These are phyloP conservation scores for Cavenderia fasciculata DNA, from an alignment of 78 protist genomes.

Conservation along the genomic window DNA sequence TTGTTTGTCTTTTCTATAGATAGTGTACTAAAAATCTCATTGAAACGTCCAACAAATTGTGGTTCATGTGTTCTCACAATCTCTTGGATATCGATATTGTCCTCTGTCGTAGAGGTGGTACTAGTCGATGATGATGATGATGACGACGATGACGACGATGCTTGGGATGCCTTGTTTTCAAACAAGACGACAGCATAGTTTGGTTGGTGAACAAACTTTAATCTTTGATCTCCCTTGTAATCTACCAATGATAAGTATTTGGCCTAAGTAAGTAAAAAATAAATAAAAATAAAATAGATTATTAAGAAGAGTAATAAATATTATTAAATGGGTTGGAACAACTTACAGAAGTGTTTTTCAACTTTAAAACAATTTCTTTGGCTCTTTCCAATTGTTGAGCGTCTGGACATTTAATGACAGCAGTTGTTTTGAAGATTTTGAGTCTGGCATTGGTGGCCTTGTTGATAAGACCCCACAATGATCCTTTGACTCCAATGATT, in stretches of 20 bases:
- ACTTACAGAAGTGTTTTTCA: constrained; percentile 53
- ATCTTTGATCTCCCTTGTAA: constrained; percentile 69
- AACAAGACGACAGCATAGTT: constrained; percentile 27
- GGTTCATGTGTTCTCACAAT: constrained; percentile 28
- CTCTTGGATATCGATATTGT: constrained; percentile 7
- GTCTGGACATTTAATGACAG: constrained; percentile 63
- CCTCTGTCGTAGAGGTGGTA: neutral
- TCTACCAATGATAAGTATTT: constrained; percentile 65
- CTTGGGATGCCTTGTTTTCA: neutral
- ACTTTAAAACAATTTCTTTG: constrained; percentile 65
- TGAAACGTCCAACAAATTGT: constrained; percentile 33
- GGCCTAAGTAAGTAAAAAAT: constrained; percentile 9
- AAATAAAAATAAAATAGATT: neutral
- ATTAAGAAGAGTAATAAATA: no score
- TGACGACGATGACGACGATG: neutral
- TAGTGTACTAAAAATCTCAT: constrained; percentile 31
- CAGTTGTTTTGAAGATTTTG: constrained; percentile 33
- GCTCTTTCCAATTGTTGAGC: constrained; percentile 78
- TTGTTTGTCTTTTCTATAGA: constrained; percentile 2
- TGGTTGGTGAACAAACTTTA: constrained; percentile 67
- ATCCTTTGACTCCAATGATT: constrained; percentile 72
- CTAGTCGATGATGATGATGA: neutral
- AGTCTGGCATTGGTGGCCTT: constrained; percentile 73
- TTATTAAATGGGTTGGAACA: neutral
- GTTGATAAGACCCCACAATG: constrained; percentile 67